These are phyloP conservation scores for Cladosporium phlei DNA, from an alignment of 2,329 filamentous ascomycete genomes.

Conservation along the genomic window DNA sequence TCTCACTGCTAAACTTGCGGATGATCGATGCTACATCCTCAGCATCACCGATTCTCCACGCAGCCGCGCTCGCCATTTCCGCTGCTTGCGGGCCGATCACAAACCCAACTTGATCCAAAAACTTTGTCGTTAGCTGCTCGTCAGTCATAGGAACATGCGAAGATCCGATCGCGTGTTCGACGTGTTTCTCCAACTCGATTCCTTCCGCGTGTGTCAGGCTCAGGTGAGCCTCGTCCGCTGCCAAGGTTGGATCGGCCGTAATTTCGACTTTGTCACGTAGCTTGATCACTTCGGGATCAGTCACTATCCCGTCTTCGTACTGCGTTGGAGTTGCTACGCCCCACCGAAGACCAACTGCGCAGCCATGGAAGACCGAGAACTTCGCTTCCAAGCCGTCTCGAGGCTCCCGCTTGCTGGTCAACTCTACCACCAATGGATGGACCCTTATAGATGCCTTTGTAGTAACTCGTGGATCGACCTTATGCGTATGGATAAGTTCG, in stretches of 20 bases:
- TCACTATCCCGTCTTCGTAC: slow-evolving; percentile 47
- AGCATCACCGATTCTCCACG: not conserved
- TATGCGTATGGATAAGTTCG: not conserved
- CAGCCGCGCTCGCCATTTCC: not conserved
- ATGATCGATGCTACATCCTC: slow-evolving; percentile 17
- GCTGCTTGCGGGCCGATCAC: slow-evolving; percentile 37
- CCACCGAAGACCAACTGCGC: slow-evolving; percentile 47
- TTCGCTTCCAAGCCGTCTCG: slow-evolving; percentile 50
- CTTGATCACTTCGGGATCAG: slow-evolving; percentile 36
- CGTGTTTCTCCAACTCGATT: slow-evolving; percentile 39
- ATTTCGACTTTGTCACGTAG: slow-evolving; percentile 46
- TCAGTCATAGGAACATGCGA: slow-evolving; percentile 46
- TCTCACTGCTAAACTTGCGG: not conserved
- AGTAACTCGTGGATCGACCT: slow-evolving; percentile 28
- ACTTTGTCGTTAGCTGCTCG: slow-evolving; percentile 45
- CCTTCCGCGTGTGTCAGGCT: slow-evolving; percentile 36
- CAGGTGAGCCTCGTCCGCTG: slow-evolving; percentile 41
- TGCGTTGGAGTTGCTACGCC: slow-evolving; percentile 49
- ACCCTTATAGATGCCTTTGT: slow-evolving; percentile 41
- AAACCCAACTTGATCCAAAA: slow-evolving; percentile 43
- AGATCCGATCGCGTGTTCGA: slow-evolving; percentile 49
- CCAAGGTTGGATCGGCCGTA: slow-evolving; percentile 37
- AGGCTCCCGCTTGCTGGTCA: slow-evolving; percentile 49
- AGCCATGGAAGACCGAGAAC: slow-evolving; percentile 53
- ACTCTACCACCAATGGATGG: slow-evolving; percentile 49